Base-by-base conservation (phyloP, 2,329 filamentous ascomycete species). In the Ceratocystis papillata region DNA sequence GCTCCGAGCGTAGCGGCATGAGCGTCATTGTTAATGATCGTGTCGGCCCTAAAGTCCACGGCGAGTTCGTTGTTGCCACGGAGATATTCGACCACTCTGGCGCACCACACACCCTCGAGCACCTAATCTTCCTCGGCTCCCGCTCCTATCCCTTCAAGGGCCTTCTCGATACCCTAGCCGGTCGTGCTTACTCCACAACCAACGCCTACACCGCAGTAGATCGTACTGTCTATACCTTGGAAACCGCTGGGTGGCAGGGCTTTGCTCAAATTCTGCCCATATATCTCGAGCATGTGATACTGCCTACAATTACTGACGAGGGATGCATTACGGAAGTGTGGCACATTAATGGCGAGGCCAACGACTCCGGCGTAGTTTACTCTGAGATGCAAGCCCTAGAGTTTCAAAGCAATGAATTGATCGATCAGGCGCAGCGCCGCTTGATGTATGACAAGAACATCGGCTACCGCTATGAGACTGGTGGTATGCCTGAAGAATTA, bases 371-470 rank as follows among this genome's bases (percentile, higher is more conserved):
- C 69, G 92, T 96, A 1, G 94, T 99, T 7, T 99, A 99, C 76
- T 96, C 93, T 0, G 94, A 99, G 76, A 99, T 99, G 94, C 94
- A 99, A 76, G 94, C 87, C 28, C 86, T 96, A 1, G 89, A 97
- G 73, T 96, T 96, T 73, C 87, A 85, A 64, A 86, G 88, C 70
- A 80, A 81, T 6, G 90, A 96, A 74, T 83, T 97, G 67, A 96
- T 97, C 83, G 90, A 96, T 69, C 80, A 96, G 67, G 83, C 84
- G 69, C 87, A 90, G 64, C 87, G 89, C 50, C 85, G 89, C 1
- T 78, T 94, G 57, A 79, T 96, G 45, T 99, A 97, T 71, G 92
- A 92, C 0, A 85, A 94, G 74, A 88, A 89, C 60, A 85, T 95
- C 65, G 94, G 94, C 2, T 99, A 96, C 73, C 87, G 93, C 67